Evolutionary conservation across 192 early-diverging fungal species (phyloP), one percentile per base, ranked within the genome.

Genomic region (Spinellus fusiger): DNA sequence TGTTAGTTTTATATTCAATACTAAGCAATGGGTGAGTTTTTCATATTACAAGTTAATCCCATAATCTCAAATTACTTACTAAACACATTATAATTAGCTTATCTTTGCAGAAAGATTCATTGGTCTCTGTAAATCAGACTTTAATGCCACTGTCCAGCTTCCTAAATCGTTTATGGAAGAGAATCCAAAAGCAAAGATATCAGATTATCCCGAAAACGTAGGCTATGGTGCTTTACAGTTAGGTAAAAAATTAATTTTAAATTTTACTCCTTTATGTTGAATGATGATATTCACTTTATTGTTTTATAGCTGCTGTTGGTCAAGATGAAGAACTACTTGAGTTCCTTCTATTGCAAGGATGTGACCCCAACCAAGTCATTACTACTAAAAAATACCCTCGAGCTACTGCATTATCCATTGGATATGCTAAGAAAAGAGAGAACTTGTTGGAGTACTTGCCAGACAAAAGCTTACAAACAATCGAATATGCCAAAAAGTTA

Each of bases 151-250:
- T 28, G 27, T 64, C 15, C 23, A 56, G 6, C 34, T 73, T 18
- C 65, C 66, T 13, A 64, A 63, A 16, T 23, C 47, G 4, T 73
- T 56, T 25, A 40, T 64, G 1, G 48, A 63, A n/a, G 53, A 60
- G 26, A 64, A 60, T 28, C 64, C 65, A 12, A 68, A 73, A 16
- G 56, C 56, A 6, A 67, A 55, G 18, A 31, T 12, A 2, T 7
- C 40, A 12, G 50, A 65, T 2, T 68, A 68, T 40, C 66, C 71
- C 16, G 8, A 26, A 22, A 38, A 52, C 5, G 68, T 66, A 12
- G 71, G 71, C 4, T 40, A 51, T 40, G 37, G 55, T 23, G 58
- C 61, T 44, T 37, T 71, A 13, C 69, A 71, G 32, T 29, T 40
- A 18, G 65, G 71, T 73, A 63, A 63, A 51, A 20, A 37, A 7